These are phyloP conservation scores for Daedaleopsis nitida DNA, from an alignment of 768 basidiomycete genomes.

Conservation along the genomic window DNA sequence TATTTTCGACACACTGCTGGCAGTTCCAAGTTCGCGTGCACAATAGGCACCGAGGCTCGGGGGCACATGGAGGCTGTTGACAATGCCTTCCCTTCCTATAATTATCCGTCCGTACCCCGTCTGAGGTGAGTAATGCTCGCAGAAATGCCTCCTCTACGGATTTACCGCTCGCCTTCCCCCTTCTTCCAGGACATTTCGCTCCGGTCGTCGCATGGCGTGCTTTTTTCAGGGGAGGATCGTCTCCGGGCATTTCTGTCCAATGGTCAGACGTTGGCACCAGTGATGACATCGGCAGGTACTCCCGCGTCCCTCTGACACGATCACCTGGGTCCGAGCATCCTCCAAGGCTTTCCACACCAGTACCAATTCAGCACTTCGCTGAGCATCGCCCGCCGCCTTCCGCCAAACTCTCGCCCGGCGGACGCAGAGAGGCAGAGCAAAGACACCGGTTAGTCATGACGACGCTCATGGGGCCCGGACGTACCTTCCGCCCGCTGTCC, in stretches of 20 bases:
- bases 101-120: conserved; percentile 7
- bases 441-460: conserved; percentile 7
- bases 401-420: conserved; percentile 1
- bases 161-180: conserved; percentile 4
- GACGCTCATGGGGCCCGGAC: conserved; percentile 6
- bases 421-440: neutral
- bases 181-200: conserved; percentile 8
- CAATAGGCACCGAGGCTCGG: neutral
- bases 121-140: conserved; percentile 1
- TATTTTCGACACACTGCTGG: conserved; percentile 3
- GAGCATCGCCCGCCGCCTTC: conserved; percentile 2
- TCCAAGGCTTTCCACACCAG: conserved; percentile 9
- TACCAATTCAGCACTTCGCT: conserved; percentile 1
- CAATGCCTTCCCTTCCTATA: neutral
- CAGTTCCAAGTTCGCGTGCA: neutral
- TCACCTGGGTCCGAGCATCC: conserved; percentile 11
- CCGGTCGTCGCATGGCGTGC: conserved; percentile 11
- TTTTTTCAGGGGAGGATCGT: conserved; percentile 9
- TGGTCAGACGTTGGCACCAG: neutral
- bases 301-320: neutral
- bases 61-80: neutral
- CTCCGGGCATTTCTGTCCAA: conserved; percentile 22
- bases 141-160: conserved; percentile 1
- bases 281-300: neutral
- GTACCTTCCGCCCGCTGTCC: neutral